These are phyloP conservation scores for Hyaloperonospora brassicae DNA, from an alignment of 352 stramenopile species.

Conservation along the genomic window DNA sequence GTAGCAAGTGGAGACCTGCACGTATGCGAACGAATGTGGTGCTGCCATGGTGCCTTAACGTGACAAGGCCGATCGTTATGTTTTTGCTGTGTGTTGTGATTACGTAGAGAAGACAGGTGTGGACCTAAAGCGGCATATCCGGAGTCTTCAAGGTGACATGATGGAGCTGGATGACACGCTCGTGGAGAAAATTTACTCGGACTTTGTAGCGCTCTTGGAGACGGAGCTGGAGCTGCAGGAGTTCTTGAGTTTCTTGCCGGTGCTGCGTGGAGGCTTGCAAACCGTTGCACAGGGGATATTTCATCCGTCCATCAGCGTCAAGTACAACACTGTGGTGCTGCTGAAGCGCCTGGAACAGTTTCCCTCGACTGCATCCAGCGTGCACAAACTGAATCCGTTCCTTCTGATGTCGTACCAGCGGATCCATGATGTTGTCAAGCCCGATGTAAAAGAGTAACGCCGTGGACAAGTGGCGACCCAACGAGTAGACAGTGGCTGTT, in stretches of 20 bases:
- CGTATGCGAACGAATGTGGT: slow-evolving; percentile 11
- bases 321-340: slow-evolving; percentile 83
- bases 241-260: slow-evolving; percentile 75
- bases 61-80: slow-evolving; percentile 9
- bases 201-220: slow-evolving; percentile 68
- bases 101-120: slow-evolving; percentile 73
- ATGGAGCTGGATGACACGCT: slow-evolving; percentile 68
- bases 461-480: not conserved
- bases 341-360: slow-evolving; percentile 82
- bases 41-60: slow-evolving; percentile 37
- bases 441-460: slow-evolving; percentile 32
- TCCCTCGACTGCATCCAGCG: slow-evolving; percentile 57
- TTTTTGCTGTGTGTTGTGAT: slow-evolving; percentile 24
- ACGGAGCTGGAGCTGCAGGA: slow-evolving; percentile 75
- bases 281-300: slow-evolving; percentile 82
- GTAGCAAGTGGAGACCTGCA: slow-evolving; percentile 18
- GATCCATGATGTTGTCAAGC: slow-evolving; percentile 71
- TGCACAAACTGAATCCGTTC: slow-evolving; percentile 70
- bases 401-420: slow-evolving; percentile 79
- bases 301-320: slow-evolving; percentile 79
- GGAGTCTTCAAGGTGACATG: slow-evolving; percentile 65
- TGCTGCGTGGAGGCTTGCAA: slow-evolving; percentile 69
- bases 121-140: slow-evolving; percentile 76
- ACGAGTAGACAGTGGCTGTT: slow-evolving; percentile 1
- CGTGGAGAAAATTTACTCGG: slow-evolving; percentile 75